These are phyloP conservation scores for Elaeagnus macrophylla DNA, from an alignment of 306 rosid genomes.

Conservation along the genomic window DNA sequence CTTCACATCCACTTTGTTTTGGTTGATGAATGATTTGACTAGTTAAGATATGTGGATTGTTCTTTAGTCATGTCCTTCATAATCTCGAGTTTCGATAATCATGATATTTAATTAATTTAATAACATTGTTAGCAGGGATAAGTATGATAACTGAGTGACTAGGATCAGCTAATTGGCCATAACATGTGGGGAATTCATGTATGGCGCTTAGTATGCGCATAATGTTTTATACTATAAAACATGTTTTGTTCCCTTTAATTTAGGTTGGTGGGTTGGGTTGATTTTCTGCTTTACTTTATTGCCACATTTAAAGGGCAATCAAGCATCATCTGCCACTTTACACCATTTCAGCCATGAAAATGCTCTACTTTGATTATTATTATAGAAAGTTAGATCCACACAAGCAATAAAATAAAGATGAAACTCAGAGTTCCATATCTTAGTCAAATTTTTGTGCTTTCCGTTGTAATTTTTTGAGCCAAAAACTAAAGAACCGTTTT, in stretches of 20 bases:
- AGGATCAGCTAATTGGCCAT: not conserved
- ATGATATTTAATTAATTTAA: not conserved
- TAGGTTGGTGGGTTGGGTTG: conserved; percentile 13
- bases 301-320: not conserved
- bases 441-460: too few species aligned
- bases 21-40: not conserved
- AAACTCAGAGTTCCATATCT: not conserved
- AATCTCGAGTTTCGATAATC: not conserved
- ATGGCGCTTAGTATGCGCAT: not conserved
- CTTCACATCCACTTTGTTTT: too few species aligned
- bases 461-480: too few species aligned
- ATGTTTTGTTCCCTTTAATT: conserved; percentile 4
- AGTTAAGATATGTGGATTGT: not conserved
- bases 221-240: not conserved
- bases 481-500: too few species aligned
- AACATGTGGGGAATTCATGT: not conserved
- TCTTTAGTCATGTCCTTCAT: not conserved
- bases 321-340: conserved; percentile 7
- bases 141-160: conserved; percentile 3
- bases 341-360: conserved; percentile 16
- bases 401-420: conserved; percentile 13
- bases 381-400: conserved; percentile 20
- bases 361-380: conserved; percentile 4
- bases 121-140: not conserved
- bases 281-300: not conserved